Evolutionary conservation across 371 early-diverging fungal genomes (phyloP).

Genomic region (Dichotomocladium elegans): DNA sequence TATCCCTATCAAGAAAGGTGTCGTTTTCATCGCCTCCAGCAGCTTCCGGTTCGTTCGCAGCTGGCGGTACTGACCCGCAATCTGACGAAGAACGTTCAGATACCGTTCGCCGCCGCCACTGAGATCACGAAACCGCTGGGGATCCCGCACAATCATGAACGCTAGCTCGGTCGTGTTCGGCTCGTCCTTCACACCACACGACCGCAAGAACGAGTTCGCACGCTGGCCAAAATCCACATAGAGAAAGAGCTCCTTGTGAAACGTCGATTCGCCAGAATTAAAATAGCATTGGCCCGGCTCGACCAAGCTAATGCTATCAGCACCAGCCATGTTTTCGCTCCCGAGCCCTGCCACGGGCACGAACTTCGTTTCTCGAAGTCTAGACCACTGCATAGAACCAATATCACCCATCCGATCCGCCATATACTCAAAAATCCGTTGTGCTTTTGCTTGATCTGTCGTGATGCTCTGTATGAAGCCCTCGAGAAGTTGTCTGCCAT

Average conservation of each 20-base stretch:
- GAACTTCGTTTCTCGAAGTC: constrained; percentile 47
- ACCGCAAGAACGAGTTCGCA: constrained; percentile 75
- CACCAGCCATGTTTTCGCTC: constrained; percentile 15
- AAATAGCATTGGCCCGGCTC: constrained; percentile 62
- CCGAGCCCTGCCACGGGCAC: no score
- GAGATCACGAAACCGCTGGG: constrained; percentile 64
- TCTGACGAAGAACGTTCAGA: constrained; percentile 63
- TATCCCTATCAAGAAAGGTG: constrained; percentile 57
- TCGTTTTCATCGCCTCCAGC: constrained; percentile 54
- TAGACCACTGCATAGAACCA: constrained; percentile 48
- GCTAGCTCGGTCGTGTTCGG: constrained; percentile 79
- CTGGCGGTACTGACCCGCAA: constrained; percentile 67
- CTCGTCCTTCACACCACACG: constrained; percentile 86
- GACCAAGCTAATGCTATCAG: constrained; percentile 20
- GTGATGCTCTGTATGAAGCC: constrained; percentile 43
- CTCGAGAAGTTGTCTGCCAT: constrained; percentile 39
- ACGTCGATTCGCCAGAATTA: constrained; percentile 41
- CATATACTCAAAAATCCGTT: constrained; percentile 66
- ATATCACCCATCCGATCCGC: constrained; percentile 62
- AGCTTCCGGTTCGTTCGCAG: constrained; percentile 47
- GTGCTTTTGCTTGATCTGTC: constrained; percentile 40
- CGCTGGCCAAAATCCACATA: constrained; percentile 71
- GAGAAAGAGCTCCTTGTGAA: constrained; percentile 58
- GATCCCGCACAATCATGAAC: constrained; percentile 63
- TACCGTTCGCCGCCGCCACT: constrained; percentile 72